Conservation (phyloP, 805 yeast species). For the Candida namnaoensis region DNA sequence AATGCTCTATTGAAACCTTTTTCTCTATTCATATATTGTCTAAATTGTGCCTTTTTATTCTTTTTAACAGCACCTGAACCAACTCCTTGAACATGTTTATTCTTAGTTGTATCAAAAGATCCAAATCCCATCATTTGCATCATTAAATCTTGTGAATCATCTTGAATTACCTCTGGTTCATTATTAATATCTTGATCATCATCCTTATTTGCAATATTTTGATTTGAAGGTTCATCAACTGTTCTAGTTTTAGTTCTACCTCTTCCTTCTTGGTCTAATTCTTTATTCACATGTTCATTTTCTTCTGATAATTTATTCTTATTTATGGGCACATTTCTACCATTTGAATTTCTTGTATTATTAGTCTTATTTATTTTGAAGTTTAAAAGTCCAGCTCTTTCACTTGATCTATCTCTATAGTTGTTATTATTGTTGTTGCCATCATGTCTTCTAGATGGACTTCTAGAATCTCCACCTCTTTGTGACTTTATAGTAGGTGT, state of each 20-base stretch:
- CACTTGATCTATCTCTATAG: slow-evolving; percentile 8
- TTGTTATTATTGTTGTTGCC: no score
- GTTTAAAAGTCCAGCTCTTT: not conserved
- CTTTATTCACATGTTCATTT: not conserved
- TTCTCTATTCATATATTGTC: slow-evolving; percentile 53
- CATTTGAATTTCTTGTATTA: no score
- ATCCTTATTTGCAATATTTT: slow-evolving; percentile 12
- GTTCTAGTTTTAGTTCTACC: slow-evolving; percentile 20
- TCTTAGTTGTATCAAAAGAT: slow-evolving; percentile 46
- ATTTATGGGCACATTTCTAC: no score
- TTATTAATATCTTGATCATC: slow-evolving; percentile 15
- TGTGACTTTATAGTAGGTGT: not conserved
- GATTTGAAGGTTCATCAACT: not conserved
- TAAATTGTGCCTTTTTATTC: slow-evolving; percentile 33
- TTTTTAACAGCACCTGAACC: slow-evolving; percentile 32
- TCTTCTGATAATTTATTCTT: not conserved
- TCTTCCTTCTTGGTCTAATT: slow-evolving; percentile 5
- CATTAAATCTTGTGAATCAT: slow-evolving; percentile 20
- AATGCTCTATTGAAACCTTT: slow-evolving; percentile 49
- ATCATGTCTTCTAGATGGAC: not conserved
- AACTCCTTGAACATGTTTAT: slow-evolving; percentile 43
- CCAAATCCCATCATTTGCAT: slow-evolving; percentile 49
- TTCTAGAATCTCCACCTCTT: not conserved
- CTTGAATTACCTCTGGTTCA: slow-evolving; percentile 1
- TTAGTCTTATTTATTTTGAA: no score